Evolutionary conservation across 192 early-diverging fungal genomes (phyloP), one percentile per base, ranked within the genome.

Genomic region (Podila verticillata): DNA sequence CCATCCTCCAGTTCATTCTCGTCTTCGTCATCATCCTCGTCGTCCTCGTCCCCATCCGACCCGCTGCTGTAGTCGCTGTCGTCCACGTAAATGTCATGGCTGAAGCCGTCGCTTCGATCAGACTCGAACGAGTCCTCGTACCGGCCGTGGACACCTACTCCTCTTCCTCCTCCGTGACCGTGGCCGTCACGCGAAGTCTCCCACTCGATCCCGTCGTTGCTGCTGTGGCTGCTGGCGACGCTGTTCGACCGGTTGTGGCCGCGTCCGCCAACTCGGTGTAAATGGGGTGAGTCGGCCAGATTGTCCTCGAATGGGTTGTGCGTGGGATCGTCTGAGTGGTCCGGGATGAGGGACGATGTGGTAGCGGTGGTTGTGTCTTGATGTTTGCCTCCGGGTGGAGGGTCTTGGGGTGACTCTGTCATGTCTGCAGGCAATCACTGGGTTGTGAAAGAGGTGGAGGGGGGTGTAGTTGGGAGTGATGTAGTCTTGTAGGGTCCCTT

Each of bases 81-180:
- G 22, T 54, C 22, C 6, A 22, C 51, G 24, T 54, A n/a, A 1
- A 54, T 10, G 51, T 54, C 51, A 17, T 26, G 20, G 17, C 24
- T n/a, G 51, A 8, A 7, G 22, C 20, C 7, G 17, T 54, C n/a
- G 20, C 24, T n/a, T 54, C 51, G 51, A 26, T 54, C 61, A 48
- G 73, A 74, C 30, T 75, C 74, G 30, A 69, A 75, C 10, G 74
- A 75, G 34, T 75, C 74, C 9, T 75, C 63, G 10, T 47, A 54
- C 7, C 51, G 51, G 22, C n/a, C 24, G 17, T 54, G 20, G 22
- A 24, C 24, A 7, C 51, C n/a, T 24, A 19, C 39, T 44, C 39
- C 39, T 0, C 39, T 3, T 24, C 51, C 39, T 44, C 39, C 39
- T 0, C 39, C 2, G 39, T 36, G 35, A 3, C 35, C 35, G 35